These are phyloP conservation scores for Ustilago esculenta DNA, from an alignment of 1,284 basidiomycete species.

Conservation along the genomic window DNA sequence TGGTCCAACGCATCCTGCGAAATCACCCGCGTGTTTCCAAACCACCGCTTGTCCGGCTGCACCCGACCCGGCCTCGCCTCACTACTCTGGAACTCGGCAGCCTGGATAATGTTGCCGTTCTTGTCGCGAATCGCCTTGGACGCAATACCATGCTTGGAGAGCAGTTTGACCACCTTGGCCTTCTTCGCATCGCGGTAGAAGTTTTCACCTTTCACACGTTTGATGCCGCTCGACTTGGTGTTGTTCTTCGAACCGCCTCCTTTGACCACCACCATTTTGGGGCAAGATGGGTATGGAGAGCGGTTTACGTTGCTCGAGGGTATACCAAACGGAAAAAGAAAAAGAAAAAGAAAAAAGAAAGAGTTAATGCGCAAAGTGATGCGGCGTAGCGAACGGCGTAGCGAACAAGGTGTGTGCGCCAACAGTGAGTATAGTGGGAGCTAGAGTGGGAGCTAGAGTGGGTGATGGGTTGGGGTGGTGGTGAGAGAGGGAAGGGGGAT, in stretches of 20 bases:
- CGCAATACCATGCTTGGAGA: constrained; percentile 61
- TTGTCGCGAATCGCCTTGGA: constrained; percentile 64
- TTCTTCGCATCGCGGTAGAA: constrained; percentile 67
- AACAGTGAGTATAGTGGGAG: too few relatives aligned
- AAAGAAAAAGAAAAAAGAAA: too few relatives aligned
- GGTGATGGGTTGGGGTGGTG: not conserved
- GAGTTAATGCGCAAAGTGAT: too few relatives aligned
- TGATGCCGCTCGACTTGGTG: constrained; percentile 51
- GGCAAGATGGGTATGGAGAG: not conserved
- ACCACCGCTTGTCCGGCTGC: constrained; percentile 66
- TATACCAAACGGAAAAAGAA: constrained; percentile 3
- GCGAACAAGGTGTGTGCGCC: too few relatives aligned
- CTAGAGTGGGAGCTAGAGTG: too few relatives aligned
- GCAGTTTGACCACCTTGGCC: constrained; percentile 65
- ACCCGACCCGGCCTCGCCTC: constrained; percentile 66
- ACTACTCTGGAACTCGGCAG: constrained; percentile 63
- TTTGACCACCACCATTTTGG: constrained; percentile 55
- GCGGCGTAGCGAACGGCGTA: too few relatives aligned
- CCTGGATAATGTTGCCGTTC: constrained; percentile 62
- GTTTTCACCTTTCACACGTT: constrained; percentile 63
- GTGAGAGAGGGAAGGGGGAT: not conserved
- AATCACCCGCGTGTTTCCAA: constrained; percentile 92
- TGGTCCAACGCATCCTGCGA: constrained; percentile 71
- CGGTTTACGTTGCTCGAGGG: constrained; percentile 14
- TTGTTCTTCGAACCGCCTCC: constrained; percentile 53